Conservation (phyloP, 768 basidiomycete genomes). For the Termitomyces heimii region DNA sequence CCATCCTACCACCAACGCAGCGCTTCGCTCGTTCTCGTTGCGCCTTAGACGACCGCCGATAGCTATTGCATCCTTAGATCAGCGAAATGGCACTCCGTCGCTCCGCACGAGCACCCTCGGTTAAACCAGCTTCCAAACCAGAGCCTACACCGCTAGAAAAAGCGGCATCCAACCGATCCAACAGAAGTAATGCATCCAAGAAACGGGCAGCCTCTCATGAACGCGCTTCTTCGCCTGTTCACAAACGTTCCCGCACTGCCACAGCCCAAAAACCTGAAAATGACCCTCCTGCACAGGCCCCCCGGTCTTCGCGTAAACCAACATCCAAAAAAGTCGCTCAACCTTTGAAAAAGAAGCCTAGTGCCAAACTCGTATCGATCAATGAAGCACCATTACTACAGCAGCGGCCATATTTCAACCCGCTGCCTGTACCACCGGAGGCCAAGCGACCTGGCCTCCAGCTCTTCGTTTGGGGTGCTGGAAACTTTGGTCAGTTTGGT, state of each 20-base stretch:
- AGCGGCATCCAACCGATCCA: conserved; percentile 23
- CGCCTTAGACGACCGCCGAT: conserved; percentile 6
- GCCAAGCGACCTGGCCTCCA: conserved; percentile 60
- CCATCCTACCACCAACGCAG: conserved; percentile 7
- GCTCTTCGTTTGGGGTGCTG: conserved; percentile 86
- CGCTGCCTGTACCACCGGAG: conserved; percentile 52
- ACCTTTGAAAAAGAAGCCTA: conserved; percentile 13
- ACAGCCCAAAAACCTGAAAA: conserved; percentile 38
- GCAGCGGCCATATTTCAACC: conserved; percentile 55
- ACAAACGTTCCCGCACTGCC: conserved; percentile 42
- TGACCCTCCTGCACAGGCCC: conserved; percentile 23
- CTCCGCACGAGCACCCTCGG: conserved; percentile 45
- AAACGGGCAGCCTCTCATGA: conserved; percentile 52
- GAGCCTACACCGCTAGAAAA: conserved; percentile 25
- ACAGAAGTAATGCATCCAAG: conserved; percentile 25
- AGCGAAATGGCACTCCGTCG: conserved; percentile 39
- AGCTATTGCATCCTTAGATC: background rate
- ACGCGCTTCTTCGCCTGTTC: conserved; percentile 33
- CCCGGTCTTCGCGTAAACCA: conserved; percentile 21
- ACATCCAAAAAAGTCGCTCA: conserved; percentile 18
- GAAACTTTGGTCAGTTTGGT: conserved; percentile 95
- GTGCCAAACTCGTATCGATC: conserved; percentile 16
- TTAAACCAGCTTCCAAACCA: conserved; percentile 34
- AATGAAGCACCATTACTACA: conserved; percentile 32
- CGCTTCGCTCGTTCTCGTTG: background rate